These are phyloP conservation scores for Fonsecaea pugnacius DNA, from an alignment of 2,329 filamentous ascomycete species.

Conservation along the genomic window DNA sequence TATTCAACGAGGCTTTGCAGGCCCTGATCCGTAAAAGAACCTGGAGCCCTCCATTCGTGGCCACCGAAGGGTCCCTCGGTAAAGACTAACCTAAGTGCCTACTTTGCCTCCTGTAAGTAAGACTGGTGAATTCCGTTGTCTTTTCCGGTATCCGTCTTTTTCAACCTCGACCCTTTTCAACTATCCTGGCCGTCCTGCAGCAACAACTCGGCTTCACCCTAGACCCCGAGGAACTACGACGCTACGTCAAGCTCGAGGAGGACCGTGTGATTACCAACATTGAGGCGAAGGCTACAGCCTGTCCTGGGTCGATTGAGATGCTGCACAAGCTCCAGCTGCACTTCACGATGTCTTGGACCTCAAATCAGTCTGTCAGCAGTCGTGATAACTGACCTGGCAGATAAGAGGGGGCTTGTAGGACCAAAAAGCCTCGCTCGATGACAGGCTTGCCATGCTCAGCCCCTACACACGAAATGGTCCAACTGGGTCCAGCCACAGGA, in stretches of 20 bases:
- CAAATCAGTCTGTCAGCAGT: too few relatives aligned
- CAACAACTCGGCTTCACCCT: conserved; percentile 76
- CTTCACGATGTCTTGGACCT: too few relatives aligned
- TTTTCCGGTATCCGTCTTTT: background rate
- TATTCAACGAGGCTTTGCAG: conserved; percentile 53
- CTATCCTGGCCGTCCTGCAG: conserved; percentile 81
- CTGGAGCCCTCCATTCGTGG: background rate
- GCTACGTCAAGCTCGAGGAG: conserved; percentile 76
- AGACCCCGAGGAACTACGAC: conserved; percentile 68
- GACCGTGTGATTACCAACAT: conserved; percentile 83
- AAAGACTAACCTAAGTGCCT: background rate
- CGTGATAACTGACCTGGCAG: too few relatives aligned
- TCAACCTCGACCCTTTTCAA: too few relatives aligned
- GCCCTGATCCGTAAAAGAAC: conserved; percentile 10
- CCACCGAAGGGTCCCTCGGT: background rate
- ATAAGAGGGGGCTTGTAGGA: too few relatives aligned
- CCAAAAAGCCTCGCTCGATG: too few relatives aligned
- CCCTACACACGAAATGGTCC: too few relatives aligned
- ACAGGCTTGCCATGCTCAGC: too few relatives aligned
- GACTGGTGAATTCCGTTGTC: background rate
- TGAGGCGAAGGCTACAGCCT: conserved; percentile 67
- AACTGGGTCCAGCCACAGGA: too few relatives aligned
- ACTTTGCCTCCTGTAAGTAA: background rate
- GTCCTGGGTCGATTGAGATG: conserved; percentile 68
- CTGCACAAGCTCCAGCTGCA: conserved; percentile 66